Conservation (phyloP, 2,329 filamentous ascomycete species). For the Chaetomiaceae sp. region DNA sequence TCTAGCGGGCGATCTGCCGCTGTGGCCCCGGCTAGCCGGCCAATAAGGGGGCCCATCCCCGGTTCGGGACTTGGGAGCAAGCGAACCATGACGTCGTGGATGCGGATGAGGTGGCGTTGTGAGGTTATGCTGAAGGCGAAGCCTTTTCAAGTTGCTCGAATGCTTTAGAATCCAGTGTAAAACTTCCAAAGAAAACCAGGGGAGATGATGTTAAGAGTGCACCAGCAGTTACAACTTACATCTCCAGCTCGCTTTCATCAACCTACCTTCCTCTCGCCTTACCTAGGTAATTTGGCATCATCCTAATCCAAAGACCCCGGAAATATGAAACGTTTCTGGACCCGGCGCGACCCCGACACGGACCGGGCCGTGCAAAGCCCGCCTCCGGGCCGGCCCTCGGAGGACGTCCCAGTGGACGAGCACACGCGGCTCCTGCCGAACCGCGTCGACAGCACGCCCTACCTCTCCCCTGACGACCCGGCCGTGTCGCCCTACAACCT, state of each 20-base stretch:
- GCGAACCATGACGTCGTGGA: slow-evolving; percentile 21
- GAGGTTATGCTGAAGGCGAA: not conserved
- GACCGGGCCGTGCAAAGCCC: not conserved
- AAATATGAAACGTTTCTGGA: slow-evolving; percentile 11
- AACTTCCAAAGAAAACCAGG: too few relatives aligned
- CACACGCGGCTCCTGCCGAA: slow-evolving; percentile 66
- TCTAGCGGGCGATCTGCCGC: slow-evolving; percentile 19
- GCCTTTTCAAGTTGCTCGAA: not conserved
- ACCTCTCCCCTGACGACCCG: slow-evolving; percentile 74
- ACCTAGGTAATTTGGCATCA: not conserved
- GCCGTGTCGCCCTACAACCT: slow-evolving; percentile 92
- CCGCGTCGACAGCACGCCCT: slow-evolving; percentile 54
- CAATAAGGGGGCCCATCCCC: slow-evolving; percentile 3
- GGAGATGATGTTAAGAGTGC: too few relatives aligned
- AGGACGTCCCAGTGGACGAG: slow-evolving; percentile 41
- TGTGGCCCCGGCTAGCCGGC: not conserved
- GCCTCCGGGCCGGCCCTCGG: slow-evolving; percentile 5
- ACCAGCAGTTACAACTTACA: too few relatives aligned
- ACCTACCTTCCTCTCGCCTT: not conserved
- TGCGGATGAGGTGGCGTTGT: slow-evolving; percentile 1
- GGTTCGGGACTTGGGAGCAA: not conserved
- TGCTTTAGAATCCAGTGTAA: not conserved
- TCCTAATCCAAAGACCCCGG: not conserved
- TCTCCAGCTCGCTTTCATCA: not conserved
- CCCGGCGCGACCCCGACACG: slow-evolving; percentile 2